Evolutionary conservation across 345 rosid genomes (phyloP), one percentile per base, ranked within the genome.

Genomic region (Eutrema japonicum): DNA sequence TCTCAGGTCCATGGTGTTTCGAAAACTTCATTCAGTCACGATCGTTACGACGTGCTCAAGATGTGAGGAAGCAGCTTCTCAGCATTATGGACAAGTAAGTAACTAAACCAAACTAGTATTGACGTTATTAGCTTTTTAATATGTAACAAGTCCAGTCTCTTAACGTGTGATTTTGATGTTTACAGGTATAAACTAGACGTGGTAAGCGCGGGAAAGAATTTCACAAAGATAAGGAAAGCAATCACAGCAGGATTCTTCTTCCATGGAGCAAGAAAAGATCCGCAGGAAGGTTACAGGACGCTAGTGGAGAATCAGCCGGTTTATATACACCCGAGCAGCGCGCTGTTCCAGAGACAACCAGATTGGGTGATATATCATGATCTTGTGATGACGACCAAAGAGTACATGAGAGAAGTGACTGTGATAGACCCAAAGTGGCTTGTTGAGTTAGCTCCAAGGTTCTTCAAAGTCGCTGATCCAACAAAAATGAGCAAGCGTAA

Each of bases 351-450:
- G 79, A 85, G 96, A 74, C 97, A 91, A 67, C 98, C 97, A 26
- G 98, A 91, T 26, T 91, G 98, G 98, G 95, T 89, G 55, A 91
- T 91, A 47, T 94, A 91, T 73, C 92, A 91, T 56, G 97, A 94
- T 80, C 85, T 91, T 30, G 98, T 91, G 53, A 91, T 91, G 97
- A 91, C 97, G 5, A 91, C 93, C 0, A 91, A 91, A 73, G 98
- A 91, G 79, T 94, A 91, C 79, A 88, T 89, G 97, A 85, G 89
- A 16, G 93, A 94, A 76, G 90, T 86, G n/a, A 91, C 96, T 0
- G 93, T 89, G 48, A 72, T 88, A 14, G 97, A 91, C 67, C 98
- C 98, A 8, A 85, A 89, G 66, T 94, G 97, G 98, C 94, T 91
- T 1, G 94, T 89, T 46, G 95, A 89, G 78, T 77, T 89, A 51